Base-by-base conservation (phyloP, 2,329 filamentous ascomycete genomes). In the Apiospora sp. region DNA sequence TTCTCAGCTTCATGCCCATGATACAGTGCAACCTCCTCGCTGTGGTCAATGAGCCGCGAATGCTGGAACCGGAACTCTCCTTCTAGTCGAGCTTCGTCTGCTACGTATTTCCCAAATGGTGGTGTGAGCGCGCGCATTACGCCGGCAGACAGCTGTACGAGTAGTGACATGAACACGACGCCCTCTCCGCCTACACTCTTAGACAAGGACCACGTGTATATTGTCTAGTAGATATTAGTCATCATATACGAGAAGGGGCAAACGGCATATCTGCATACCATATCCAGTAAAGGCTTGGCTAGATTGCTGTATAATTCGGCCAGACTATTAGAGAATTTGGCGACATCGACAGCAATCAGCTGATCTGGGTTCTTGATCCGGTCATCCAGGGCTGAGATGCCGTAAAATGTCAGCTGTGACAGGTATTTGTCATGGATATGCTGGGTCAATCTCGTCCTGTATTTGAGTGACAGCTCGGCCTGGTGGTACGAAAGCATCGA, bases 401-500 rank as follows among this genome's bases (percentile, higher is more conserved):
- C 95, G 82, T 99, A 99, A 82, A 98, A 99, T 0, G 96, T 98
- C 90, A 99, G 93, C 73, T 98, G 93, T n/a, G 94, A 95, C 19
- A 99, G 89, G 82, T 99, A 99, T 81, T 95, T 94, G 81, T 97
- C 93, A 84, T 99, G 96, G 69, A 99, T 96, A 81, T 95, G 88
- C 79, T 96, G 93, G n/a, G 96, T 99, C 46, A 99, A 88, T 67
- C 96, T 91, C 51, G 95, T 96, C 74, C 96, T 92, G 82, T 99
- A 99, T 80, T 96, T 94, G 43, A 99, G 87, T 0, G 96, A 95
- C 61, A 99, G 89, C 81, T 97, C 95, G 79, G 95, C 97, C 86
- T 99, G 96, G 80, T 99, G 96, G 82, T 98, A 98, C 37, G 95
- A 97, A 61, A 98, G 94, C 96, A 99, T 99, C 0, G 95, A 98